Percentiles rank a stretch among this genome's conserved stretches.
phyloP scores from a whole-genome alignment of 306 rosid genomes.

The Parietaria judaica region DNA sequence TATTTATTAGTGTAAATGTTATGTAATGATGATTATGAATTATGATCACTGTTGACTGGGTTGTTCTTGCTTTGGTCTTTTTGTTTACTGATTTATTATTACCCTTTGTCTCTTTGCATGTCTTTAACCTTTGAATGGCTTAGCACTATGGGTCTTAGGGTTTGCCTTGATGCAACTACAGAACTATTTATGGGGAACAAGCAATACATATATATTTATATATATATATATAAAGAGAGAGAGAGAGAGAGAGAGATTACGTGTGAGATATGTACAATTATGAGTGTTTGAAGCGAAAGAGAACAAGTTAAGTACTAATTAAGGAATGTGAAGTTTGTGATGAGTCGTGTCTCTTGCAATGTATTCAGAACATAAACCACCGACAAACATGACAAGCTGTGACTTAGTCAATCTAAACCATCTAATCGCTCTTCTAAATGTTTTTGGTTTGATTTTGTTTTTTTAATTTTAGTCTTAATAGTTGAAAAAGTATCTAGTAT shows the following conservation, averaged over 20 bases:
- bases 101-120: background rate
- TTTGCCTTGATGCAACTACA: slow-evolving; percentile 10
- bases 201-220: background rate
- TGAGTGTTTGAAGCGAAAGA: too few species aligned
- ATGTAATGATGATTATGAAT: too few species aligned
- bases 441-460: background rate
- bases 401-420: slow-evolving; percentile 35
- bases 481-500: too few species aligned
- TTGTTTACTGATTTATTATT: too few species aligned
- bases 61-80: too few species aligned
- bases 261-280: too few species aligned
- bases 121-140: slow-evolving; percentile 33
- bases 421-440: slow-evolving; percentile 39
- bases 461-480: background rate
- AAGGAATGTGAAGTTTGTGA: too few species aligned
- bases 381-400: background rate
- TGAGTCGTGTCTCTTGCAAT: slow-evolving; percentile 11
- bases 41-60: too few species aligned
- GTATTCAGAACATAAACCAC: slow-evolving; percentile 6
- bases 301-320: too few species aligned
- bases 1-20: background rate
- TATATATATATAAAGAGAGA: too few species aligned
- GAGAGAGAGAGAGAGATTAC: too few species aligned
- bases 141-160: slow-evolving; percentile 18
- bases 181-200: slow-evolving; percentile 3